Evolutionary conservation across 495 filamentous ascomycete species (phyloP), one percentile per base, ranked within the genome.

Genomic region (Penicillium nucicola): DNA sequence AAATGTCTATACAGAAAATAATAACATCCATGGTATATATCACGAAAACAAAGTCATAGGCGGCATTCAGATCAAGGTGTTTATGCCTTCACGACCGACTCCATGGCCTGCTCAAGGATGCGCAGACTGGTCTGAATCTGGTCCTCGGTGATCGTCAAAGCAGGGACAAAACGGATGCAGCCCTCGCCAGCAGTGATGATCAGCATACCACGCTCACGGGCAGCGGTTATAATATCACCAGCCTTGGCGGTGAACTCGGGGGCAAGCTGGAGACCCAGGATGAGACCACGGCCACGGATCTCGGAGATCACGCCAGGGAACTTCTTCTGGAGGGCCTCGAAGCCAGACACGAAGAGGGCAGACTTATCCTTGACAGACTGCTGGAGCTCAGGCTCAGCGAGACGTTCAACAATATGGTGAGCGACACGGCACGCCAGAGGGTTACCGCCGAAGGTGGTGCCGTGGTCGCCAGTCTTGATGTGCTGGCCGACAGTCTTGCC

Each of bases 361-460:
- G 81, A 81, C 68, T 89, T 95, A 31, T 67, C 64, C 36, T 79
- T 42, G 3, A 97, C 89, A 0, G 65, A 69, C 19, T 72, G 62
- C 63, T 89, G 85, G 32, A 97, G 68, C 40, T 74, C 75, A 0
- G 79, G 69, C 4, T 86, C 76, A 0, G 86, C 77, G 12, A 98
- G 76, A 12, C 88, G 78, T n/a, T 73, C 72, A 48, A 98, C 80
- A 41, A 96, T 84, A 64, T 92, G 82, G 62, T 95, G 85, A 3
- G 89, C 95, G 2, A 97, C 66, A 33, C 92, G 78, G 59, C 85
- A 88, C 1, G 82, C 93, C 12, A 98, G 76, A 14, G 93, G 95
- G 71, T 97, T 98, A 2, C 93, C 93, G 15, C 93, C 93, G 58
- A 96, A 98, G 11, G 93, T 98, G 2, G 93, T 98, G 18, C 93